These are phyloP conservation scores for Metschnikowia continentalis DNA, from an alignment of 805 yeast species.

Conservation along the genomic window DNA sequence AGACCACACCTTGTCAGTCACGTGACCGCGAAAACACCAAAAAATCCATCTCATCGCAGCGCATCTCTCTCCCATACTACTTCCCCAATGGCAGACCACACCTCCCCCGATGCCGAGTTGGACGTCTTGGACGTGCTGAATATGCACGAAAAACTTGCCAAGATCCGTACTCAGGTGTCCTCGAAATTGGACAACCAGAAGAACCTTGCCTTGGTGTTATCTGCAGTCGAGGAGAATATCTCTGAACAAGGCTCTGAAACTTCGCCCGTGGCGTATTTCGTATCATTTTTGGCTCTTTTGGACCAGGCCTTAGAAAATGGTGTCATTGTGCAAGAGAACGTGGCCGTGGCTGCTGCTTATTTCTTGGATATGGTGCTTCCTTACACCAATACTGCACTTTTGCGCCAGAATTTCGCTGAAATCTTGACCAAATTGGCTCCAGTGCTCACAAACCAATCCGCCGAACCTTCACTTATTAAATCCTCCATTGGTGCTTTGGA, in stretches of 20 bases:
- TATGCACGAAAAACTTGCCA: constrained; percentile 59
- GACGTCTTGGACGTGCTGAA: constrained; percentile 37
- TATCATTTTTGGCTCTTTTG: constrained; percentile 75
- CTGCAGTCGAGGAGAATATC: constrained; percentile 88
- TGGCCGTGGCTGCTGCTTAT: constrained; percentile 76
- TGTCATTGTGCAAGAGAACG: constrained; percentile 51
- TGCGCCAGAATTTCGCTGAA: constrained; percentile 71
- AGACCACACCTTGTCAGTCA: neutral
- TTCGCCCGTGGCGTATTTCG: constrained; percentile 77
- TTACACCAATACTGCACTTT: constrained; percentile 60
- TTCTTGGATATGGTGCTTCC: constrained; percentile 78
- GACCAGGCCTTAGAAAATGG: constrained; percentile 62
- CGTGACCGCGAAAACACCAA: neutral
- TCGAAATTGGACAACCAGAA: constrained; percentile 88
- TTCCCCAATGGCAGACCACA: constrained; percentile 24
- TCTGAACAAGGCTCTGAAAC: constrained; percentile 57
- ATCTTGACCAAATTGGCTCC: constrained; percentile 80
- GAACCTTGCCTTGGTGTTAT: constrained; percentile 74
- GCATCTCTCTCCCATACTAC: neutral
- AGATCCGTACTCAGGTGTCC: constrained; percentile 63
- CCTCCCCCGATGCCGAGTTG: constrained; percentile 36
- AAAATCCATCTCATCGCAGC: constrained; percentile 6
- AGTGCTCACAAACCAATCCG: constrained; percentile 59
- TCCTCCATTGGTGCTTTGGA: constrained; percentile 87
- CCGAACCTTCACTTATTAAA: constrained; percentile 77